These are phyloP conservation scores for Colletotrichum lentis DNA, from an alignment of 2,329 filamentous ascomycete species.

Conservation along the genomic window DNA sequence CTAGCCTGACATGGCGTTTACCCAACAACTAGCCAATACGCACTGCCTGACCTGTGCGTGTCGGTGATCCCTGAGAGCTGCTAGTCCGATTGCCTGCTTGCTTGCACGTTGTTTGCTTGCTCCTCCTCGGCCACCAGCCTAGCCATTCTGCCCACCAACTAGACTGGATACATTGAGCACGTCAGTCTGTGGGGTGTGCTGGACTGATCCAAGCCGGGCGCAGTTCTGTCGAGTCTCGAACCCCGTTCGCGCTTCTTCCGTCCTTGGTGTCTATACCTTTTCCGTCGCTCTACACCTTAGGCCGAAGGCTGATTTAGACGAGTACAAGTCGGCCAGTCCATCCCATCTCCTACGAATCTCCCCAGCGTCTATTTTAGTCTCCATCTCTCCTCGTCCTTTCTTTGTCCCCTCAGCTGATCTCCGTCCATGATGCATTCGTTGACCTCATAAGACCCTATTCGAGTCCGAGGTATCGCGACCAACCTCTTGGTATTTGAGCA, in stretches of 20 bases:
- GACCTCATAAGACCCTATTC: slow-evolving; percentile 21
- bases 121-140: not conserved
- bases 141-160: not conserved
- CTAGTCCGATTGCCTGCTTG: slow-evolving; percentile 15
- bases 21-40: not conserved
- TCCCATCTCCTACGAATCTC: slow-evolving; percentile 6
- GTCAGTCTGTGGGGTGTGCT: slow-evolving; percentile 16
- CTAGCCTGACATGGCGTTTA: slow-evolving; percentile 7
- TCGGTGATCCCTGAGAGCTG: slow-evolving; percentile 9
- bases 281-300: slow-evolving; percentile 26
- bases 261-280: slow-evolving; percentile 25
- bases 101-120: slow-evolving; percentile 2
- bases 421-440: slow-evolving; percentile 28
- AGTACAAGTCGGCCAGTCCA: slow-evolving; percentile 15
- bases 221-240: slow-evolving; percentile 29
- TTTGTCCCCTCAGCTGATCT: slow-evolving; percentile 33
- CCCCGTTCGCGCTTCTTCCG: slow-evolving; percentile 20
- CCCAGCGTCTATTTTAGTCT: slow-evolving; percentile 9
- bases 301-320: slow-evolving; percentile 8
- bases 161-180: not conserved
- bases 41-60: slow-evolving; percentile 16
- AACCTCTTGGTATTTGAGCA: not conserved
- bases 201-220: slow-evolving; percentile 23
- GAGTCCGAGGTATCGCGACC: not conserved
- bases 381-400: slow-evolving; percentile 3